These are phyloP conservation scores for Capronia coronata DNA, from an alignment of 2,329 filamentous ascomycete species.

Conservation along the genomic window DNA sequence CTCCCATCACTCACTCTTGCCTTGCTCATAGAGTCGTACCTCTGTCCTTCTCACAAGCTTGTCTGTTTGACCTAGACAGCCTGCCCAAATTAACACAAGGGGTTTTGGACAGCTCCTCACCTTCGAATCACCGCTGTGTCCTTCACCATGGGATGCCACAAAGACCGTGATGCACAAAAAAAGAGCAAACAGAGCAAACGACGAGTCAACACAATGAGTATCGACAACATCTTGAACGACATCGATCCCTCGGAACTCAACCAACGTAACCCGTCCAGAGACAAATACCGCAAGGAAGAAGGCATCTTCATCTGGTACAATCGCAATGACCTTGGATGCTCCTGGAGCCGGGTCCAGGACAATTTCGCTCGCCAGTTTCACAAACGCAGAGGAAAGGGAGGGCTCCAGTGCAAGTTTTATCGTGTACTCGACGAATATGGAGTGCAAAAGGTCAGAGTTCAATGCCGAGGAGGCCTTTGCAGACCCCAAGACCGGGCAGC, in stretches of 20 bases:
- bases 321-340: neutral
- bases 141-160: neutral
- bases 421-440: constrained; percentile 43
- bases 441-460: constrained; percentile 41
- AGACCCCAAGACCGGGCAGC: constrained; percentile 27
- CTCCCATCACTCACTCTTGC: neutral
- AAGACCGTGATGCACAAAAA: neutral
- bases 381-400: constrained; percentile 38
- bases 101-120: neutral
- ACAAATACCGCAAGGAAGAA: constrained; percentile 1
- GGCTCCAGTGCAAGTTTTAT: constrained; percentile 47
- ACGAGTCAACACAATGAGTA: neutral
- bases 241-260: neutral
- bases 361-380: constrained; percentile 41
- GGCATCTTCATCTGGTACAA: constrained; percentile 2
- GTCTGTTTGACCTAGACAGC: neutral
- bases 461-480: constrained; percentile 28
- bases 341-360: constrained; percentile 43
- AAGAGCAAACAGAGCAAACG: neutral
- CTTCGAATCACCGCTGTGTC: neutral
- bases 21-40: neutral
- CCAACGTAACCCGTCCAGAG: neutral
- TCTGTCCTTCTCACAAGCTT: neutral
- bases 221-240: neutral
- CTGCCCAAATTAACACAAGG: too few relatives aligned